Conservation (phyloP, 805 yeast species). For the Metschnikowia amazonensis region DNA sequence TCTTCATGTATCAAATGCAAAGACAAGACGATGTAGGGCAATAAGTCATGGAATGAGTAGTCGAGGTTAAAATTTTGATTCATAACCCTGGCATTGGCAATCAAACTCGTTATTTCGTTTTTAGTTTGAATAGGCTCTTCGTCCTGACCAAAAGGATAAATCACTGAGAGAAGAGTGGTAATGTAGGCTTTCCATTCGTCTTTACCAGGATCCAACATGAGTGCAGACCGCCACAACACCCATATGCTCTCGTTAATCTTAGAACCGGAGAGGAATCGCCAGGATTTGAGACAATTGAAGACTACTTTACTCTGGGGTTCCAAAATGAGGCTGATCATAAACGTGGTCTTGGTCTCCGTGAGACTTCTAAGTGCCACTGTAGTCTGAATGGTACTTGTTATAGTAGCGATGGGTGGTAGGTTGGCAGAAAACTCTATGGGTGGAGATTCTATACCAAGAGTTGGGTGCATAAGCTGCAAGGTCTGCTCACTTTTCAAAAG, state of each 20-base stretch:
- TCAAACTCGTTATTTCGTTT: conserved; percentile 29
- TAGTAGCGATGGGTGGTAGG: conserved; percentile 19
- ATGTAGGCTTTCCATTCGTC: conserved; percentile 63
- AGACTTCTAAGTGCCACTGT: conserved; percentile 23
- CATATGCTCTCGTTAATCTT: conserved; percentile 55
- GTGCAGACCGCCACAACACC: conserved; percentile 60
- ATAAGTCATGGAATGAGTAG: conserved; percentile 47
- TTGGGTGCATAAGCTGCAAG: conserved; percentile 51
- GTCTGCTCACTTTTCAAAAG: conserved; percentile 34
- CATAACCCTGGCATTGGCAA: conserved; percentile 30
- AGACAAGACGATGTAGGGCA: conserved; percentile 62
- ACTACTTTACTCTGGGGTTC: conserved; percentile 47
- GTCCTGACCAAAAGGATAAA: conserved; percentile 42
- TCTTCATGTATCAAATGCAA: conserved; percentile 82
- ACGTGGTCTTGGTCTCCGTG: conserved; percentile 20
- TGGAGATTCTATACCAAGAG: conserved; percentile 46
- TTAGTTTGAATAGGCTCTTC: conserved; percentile 6
- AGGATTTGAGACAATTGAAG: conserved; percentile 42
- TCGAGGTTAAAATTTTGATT: conserved; percentile 26
- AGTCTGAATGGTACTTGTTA: conserved; percentile 29
- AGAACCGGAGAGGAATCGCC: conserved; percentile 55
- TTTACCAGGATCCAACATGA: conserved; percentile 35
- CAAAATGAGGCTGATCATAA: conserved; percentile 34
- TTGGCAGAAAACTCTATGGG: conserved; percentile 17
- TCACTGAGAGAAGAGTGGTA: conserved; percentile 46